Evolutionary conservation across 2,329 filamentous ascomycete species (phyloP), one percentile per base, ranked within the genome.

Genomic region (Phialophora verrucosa): DNA sequence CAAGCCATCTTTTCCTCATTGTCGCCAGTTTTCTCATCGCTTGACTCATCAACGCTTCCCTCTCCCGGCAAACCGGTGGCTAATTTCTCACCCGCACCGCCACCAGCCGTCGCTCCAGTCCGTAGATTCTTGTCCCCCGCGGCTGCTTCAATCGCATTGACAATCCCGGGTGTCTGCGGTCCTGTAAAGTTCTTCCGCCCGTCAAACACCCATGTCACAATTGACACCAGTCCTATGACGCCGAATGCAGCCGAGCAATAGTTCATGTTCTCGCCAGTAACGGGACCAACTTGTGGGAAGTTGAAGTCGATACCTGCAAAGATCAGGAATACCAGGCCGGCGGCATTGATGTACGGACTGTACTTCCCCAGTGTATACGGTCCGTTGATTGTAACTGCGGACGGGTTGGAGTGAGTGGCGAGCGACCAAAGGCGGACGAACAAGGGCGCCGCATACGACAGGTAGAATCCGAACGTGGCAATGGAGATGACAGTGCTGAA

Each of bases 281-380:
- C 83, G 0, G 85, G 85, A 6, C 74, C 79, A 0, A 79, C 72
- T 0, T 78, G 81, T 0, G 85, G 85, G 63, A 87, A 84, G 64
- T 86, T 87, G 72, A 87, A 86, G 0, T 84, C 84, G 60, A 87
- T 83, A 29, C 80, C 81, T 2, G 83, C 81, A 63, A 87, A 87
- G 1, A 83, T 72, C 3, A 87, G 75, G 70, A 83, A 87, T 0
- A 83, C 51, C 4, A 86, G 79, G 0, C 84, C 84, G 20, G 84
- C 70, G 1, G 79, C 71, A 67, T 87, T 87, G 4, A 85, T 71
- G 0, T 72, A 70, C 0, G 82, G 76, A 65, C 77, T 78, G 72
- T 75, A 83, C 56, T 69, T 77, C 14, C 82, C 82, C n/a, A 83
- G 77, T 3, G 56, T 67, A 50, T 71, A 82, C 0, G 81, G 78